phyloP scores from a whole-genome alignment of 2,329 filamentous ascomycete genomes.

The Apiospora rasikravindrae region DNA sequence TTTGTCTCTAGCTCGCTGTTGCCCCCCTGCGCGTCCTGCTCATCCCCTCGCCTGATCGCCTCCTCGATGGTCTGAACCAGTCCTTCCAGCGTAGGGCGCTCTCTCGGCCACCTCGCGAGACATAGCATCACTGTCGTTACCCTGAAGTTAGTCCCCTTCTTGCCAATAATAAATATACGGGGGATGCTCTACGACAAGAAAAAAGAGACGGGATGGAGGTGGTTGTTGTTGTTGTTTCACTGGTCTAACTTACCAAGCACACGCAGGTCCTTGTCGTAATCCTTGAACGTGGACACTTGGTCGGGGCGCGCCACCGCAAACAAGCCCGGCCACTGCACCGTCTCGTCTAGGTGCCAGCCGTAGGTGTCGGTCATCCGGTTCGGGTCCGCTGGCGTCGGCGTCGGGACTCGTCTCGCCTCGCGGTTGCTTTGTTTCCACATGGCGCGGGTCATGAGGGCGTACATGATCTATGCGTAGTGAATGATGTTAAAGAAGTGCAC shows the following conservation, averaged over 20 bases:
- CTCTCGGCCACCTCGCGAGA: not conserved
- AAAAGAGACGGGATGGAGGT: not conserved
- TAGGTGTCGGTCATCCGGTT: not conserved
- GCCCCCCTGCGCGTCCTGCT: not conserved
- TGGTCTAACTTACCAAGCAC: not conserved
- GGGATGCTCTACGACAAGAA: not conserved
- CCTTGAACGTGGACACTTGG: not conserved
- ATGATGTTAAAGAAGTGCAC: not conserved
- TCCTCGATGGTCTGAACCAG: not conserved
- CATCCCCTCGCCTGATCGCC: not conserved
- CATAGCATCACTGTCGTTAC: not conserved
- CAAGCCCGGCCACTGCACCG: not conserved
- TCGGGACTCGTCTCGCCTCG: not conserved
- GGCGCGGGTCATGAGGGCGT: conserved; percentile 1
- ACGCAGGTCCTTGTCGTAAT: not conserved
- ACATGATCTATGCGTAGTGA: not conserved
- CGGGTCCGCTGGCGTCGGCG: not conserved
- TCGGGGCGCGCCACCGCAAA: not conserved
- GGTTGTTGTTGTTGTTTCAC: not conserved
- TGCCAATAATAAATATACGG: not conserved
- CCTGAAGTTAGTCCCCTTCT: not conserved
- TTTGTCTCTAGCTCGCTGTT: not conserved
- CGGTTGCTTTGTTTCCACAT: not conserved
- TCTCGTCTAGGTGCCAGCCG: not conserved
- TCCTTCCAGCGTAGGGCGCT: not conserved